These are phyloP conservation scores for Lactarius pseudohatsudake DNA, from an alignment of 768 basidiomycete genomes.

Conservation along the genomic window DNA sequence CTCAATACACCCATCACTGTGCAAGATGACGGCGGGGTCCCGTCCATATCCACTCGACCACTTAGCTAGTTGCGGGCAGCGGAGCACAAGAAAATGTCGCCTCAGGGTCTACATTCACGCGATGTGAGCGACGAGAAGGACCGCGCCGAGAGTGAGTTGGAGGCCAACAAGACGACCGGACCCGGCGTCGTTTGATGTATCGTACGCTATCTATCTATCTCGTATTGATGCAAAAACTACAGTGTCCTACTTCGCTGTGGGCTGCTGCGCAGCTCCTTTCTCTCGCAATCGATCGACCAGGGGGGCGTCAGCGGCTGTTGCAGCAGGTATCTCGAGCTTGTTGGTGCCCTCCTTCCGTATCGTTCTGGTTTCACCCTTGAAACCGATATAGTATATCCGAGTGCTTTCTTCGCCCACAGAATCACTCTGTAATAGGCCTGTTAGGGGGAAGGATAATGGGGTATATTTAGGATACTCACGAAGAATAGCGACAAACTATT, in stretches of 20 bases:
- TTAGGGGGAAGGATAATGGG: conserved; percentile 18
- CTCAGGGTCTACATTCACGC: background rate
- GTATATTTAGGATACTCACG: conserved; percentile 47
- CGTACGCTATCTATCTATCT: background rate
- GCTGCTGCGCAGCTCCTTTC: conserved; percentile 58
- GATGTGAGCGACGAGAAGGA: background rate
- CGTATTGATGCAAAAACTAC: background rate
- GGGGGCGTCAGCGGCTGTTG: conserved; percentile 72
- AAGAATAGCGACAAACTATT: conserved; percentile 76
- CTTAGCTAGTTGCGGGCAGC: background rate
- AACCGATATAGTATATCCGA: conserved; percentile 77
- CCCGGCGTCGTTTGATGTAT: conserved; percentile 3
- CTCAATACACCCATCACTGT: background rate
- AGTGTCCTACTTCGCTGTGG: conserved; percentile 50
- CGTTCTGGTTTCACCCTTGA: conserved; percentile 68
- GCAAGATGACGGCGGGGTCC: background rate
- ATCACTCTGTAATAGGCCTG: conserved; percentile 49
- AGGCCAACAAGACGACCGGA: too few relatives aligned
- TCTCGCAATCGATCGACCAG: conserved; percentile 59
- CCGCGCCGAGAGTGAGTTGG: too few relatives aligned
- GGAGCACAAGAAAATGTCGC: background rate
- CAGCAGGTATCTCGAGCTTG: conserved; percentile 75
- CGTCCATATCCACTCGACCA: background rate
- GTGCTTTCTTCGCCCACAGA: conserved; percentile 63
- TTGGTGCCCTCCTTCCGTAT: conserved; percentile 57